Evolutionary conservation across 345 rosid genomes (phyloP), one percentile per base, ranked within the genome.

Genomic region (Aquilaria yunnanensis): DNA sequence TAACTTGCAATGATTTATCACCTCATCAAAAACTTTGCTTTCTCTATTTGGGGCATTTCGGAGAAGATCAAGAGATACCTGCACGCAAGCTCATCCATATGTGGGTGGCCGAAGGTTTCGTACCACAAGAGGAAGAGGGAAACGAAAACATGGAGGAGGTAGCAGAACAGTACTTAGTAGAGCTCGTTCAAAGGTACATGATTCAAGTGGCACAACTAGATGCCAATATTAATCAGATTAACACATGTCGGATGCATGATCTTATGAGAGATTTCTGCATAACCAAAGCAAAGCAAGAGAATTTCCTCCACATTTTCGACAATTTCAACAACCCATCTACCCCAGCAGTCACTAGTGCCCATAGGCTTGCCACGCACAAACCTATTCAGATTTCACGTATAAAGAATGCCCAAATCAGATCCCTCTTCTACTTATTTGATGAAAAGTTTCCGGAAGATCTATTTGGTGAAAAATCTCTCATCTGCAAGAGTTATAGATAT

Each of bases 91-190:
- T 71, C 29, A 60, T 71, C 50, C 66, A 33, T 5, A 46, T 65
- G 11, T 71, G 74, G 74, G 48, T 71, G 3, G 74, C 74, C 46
- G 66, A 71, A 60, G 74, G 74, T 6, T 71, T 71, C 61, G 14
- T 71, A 53, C 74, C 41, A 57, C 59, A 71, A 56, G 62, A 62
- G 45, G 70, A 70, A 29, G 74, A 71, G 60, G 70, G 65, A 65
- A 54, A 23, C 23, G 23, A 16, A 16, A 16, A 16, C 23, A 16
- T 16, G 23, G 23, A 16, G 23, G 23, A 16, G 23, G 74, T 71
- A 3, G 70, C 66, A 23, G 69, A 64, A 50, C 54, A 65, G 45
- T 70, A 57, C 61, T 64, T 70, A 56, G 52, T 59, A 14, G 74
- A 64, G 61, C 48, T 70, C 57, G 56, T 71, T 0, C 61, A 71